Evolutionary conservation across 2,329 filamentous ascomycete genomes (phyloP).

Genomic region (Pseudogymnoascus sp.): DNA sequence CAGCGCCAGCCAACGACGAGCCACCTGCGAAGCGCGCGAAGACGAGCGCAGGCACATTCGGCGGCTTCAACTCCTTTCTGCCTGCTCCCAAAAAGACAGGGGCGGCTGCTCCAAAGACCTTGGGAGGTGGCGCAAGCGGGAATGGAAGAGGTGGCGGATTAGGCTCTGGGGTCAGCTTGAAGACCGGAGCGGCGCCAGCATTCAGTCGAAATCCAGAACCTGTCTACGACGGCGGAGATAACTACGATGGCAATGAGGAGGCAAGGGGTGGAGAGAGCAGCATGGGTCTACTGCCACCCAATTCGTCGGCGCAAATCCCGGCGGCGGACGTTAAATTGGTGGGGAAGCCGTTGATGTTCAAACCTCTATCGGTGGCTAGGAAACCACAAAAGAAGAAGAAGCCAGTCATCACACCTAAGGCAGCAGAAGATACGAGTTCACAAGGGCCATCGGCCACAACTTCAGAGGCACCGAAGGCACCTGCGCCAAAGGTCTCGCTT

Average conservation of each 20-base stretch:
- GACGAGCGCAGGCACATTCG: slow-evolving; percentile 53
- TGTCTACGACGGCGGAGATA: slow-evolving; percentile 13
- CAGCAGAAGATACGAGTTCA: slow-evolving; percentile 13
- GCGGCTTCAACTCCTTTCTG: slow-evolving; percentile 78
- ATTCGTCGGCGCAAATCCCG: slow-evolving; percentile 40
- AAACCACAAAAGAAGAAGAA: slow-evolving; percentile 63
- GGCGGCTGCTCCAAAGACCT: slow-evolving; percentile 33
- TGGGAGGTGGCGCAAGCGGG: slow-evolving; percentile 18
- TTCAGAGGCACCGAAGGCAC: slow-evolving; percentile 20
- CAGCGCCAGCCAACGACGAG: slow-evolving; percentile 35
- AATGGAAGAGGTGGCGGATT: slow-evolving; percentile 16
- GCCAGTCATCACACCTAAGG: slow-evolving; percentile 13
- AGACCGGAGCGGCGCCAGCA: slow-evolving; percentile 73
- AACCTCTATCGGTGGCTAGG: slow-evolving; percentile 74
- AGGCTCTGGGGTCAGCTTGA: slow-evolving; percentile 58
- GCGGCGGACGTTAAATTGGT: slow-evolving; percentile 59
- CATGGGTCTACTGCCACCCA: slow-evolving; percentile 35
- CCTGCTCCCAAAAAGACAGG: slow-evolving; percentile 65
- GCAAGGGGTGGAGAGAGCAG: slow-evolving; percentile 20
- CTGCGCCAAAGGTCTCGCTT: slow-evolving; percentile 56
- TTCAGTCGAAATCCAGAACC: slow-evolving; percentile 55
- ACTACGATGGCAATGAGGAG: slow-evolving; percentile 20
- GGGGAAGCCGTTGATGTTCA: slow-evolving; percentile 73
- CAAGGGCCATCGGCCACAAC: background rate
- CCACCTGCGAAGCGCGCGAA: slow-evolving; percentile 66